phyloP scores from a whole-genome alignment of 176 grass and related monocot genomes.

The Stipa capillata region DNA sequence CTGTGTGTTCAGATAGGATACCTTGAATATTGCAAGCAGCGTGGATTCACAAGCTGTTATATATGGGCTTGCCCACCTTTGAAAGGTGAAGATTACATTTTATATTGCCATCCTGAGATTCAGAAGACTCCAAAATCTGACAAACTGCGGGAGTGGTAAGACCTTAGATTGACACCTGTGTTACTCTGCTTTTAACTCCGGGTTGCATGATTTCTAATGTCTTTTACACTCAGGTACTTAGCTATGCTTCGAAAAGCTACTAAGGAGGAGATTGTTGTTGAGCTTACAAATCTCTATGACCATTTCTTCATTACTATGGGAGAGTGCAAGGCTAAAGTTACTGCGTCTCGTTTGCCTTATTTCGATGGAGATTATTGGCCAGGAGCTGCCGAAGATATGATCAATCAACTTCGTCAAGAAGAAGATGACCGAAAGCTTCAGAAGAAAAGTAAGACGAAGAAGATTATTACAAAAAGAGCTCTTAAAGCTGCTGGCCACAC shows the following conservation, averaged over 20 bases:
- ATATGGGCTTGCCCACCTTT: slow-evolving; percentile 99
- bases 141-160: slow-evolving; percentile 95
- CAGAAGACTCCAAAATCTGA: slow-evolving; percentile 99
- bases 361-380: slow-evolving; percentile 99
- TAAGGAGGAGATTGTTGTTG: slow-evolving; percentile 89
- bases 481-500: slow-evolving; percentile 93
- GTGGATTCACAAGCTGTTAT: slow-evolving; percentile 99
- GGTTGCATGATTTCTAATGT: slow-evolving; percentile 7
- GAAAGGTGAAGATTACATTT: slow-evolving; percentile 99
- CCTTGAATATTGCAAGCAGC: slow-evolving; percentile 99
- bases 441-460: slow-evolving; percentile 97
- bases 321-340: slow-evolving; percentile 94
- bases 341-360: slow-evolving; percentile 89
- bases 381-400: slow-evolving; percentile 99
- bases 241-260: slow-evolving; percentile 92
- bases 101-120: slow-evolving; percentile 99
- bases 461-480: slow-evolving; percentile 86
- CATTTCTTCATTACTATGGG: slow-evolving; percentile 78
- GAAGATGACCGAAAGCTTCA: slow-evolving; percentile 80
- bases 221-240: slow-evolving; percentile 66
- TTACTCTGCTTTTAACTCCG: not conserved
- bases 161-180: not conserved
- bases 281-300: slow-evolving; percentile 90
- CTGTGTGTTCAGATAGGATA: slow-evolving; percentile 85
- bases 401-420: slow-evolving; percentile 91